These are phyloP conservation scores for Echeveria elegans DNA, from an alignment of 164 flowering plant species.

Conservation along the genomic window DNA sequence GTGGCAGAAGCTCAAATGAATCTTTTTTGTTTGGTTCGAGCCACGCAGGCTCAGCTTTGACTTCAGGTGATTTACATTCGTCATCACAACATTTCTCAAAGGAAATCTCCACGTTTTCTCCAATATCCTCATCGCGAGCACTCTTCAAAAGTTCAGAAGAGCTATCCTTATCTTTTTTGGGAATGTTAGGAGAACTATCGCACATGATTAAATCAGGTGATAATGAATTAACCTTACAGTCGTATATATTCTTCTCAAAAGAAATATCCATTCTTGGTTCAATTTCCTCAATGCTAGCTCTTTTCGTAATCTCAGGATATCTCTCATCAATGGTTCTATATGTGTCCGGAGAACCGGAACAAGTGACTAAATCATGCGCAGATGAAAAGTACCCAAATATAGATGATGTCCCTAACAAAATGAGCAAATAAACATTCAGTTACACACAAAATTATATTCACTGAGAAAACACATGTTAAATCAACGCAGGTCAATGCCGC, in stretches of 20 bases:
- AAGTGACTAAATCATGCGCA: neutral
- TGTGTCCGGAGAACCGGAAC: neutral
- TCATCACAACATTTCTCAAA: slow-evolving; percentile 54
- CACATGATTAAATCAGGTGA: slow-evolving; percentile 67
- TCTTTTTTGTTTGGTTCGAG: neutral
- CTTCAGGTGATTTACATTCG: slow-evolving; percentile 15
- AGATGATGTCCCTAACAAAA: slow-evolving; percentile 33
- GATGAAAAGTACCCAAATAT: slow-evolving; percentile 26
- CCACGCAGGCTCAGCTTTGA: neutral
- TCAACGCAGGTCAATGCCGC: neutral
- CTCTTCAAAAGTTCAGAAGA: slow-evolving; percentile 34
- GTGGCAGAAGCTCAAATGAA: slow-evolving; percentile 41
- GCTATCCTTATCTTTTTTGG: slow-evolving; percentile 18
- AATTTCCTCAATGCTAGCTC: neutral
- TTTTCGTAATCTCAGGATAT: neutral
- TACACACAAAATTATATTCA: neutral
- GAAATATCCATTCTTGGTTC: neutral
- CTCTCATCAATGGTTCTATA: neutral
- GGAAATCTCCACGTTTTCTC: slow-evolving; percentile 41
- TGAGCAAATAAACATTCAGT: neutral
- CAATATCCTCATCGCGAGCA: slow-evolving; percentile 11
- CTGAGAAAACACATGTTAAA: too few species aligned
- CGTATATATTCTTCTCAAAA: slow-evolving; percentile 18
- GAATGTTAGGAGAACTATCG: slow-evolving; percentile 49
- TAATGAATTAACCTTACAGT: slow-evolving; percentile 14